Conservation (phyloP, 2,329 filamentous ascomycete genomes). For the Cercospora sojina region DNA sequence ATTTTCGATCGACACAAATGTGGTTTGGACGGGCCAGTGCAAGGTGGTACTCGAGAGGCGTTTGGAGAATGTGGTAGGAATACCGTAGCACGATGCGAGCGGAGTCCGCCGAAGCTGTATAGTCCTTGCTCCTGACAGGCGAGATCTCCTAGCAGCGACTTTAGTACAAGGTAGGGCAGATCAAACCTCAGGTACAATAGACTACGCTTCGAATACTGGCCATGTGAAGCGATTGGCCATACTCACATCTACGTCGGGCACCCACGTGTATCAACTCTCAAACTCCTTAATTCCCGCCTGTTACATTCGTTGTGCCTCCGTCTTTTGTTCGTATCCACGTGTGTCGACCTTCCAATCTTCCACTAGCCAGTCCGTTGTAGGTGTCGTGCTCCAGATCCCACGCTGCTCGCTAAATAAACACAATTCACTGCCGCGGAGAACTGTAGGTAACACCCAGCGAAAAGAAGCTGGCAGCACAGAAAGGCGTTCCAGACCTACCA, state of each 20-base stretch:
- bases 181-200: neutral
- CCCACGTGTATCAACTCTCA: neutral
- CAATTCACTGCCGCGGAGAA: neutral
- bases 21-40: neutral
- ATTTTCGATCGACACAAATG: neutral
- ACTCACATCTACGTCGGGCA: neutral
- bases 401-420: no score
- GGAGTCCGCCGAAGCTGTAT: neutral
- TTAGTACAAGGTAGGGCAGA: neutral
- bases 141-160: neutral
- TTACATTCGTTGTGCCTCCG: neutral
- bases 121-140: neutral
- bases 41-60: neutral
- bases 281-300: neutral
- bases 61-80: neutral
- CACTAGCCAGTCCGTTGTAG: no score
- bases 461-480: neutral
- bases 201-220: neutral
- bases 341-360: no score
- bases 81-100: neutral
- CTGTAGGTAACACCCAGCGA: neutral
- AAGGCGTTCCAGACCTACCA: neutral
- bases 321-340: neutral
- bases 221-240: neutral
- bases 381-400: no score